phyloP scores from a whole-genome alignment of 106 monocot species.

The Acorus calamus region DNA sequence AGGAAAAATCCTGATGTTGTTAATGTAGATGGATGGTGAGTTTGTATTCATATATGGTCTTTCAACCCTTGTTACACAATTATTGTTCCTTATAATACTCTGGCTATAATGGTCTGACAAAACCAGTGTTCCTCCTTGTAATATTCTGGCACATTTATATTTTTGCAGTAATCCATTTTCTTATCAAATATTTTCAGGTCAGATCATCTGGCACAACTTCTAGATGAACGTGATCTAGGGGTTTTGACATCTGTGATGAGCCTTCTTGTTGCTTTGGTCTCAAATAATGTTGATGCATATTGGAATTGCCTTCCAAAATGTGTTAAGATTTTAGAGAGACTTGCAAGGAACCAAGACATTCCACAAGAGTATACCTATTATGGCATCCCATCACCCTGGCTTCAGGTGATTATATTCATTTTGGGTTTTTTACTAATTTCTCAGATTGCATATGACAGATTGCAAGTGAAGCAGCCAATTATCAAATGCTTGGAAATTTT shows the following conservation, averaged over 20 bases:
- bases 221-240: slow-evolving; percentile 96
- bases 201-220: slow-evolving; percentile 92
- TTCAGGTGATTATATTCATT: slow-evolving; percentile 66
- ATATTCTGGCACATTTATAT: not conserved
- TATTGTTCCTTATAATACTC: no score
- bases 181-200: slow-evolving; percentile 41
- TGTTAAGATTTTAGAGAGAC: slow-evolving; percentile 81
- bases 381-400: slow-evolving; percentile 99
- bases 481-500: no score
- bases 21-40: slow-evolving; percentile 94
- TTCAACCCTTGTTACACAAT: not conserved
- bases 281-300: slow-evolving; percentile 78
- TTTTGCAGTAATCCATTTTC: not conserved
- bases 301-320: slow-evolving; percentile 99
- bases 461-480: no score
- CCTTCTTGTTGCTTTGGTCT: slow-evolving; percentile 91
- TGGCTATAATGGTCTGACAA: no score
- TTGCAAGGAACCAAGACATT: slow-evolving; percentile 87
- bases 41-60: not conserved
- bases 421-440: not conserved
- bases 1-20: slow-evolving; percentile 97
- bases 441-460: no score
- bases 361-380: slow-evolving; percentile 97
- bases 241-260: slow-evolving; percentile 97
- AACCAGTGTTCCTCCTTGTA: not conserved